These are phyloP conservation scores for Spongiforma sp. DNA, from an alignment of 1,284 basidiomycete genomes.

Conservation along the genomic window DNA sequence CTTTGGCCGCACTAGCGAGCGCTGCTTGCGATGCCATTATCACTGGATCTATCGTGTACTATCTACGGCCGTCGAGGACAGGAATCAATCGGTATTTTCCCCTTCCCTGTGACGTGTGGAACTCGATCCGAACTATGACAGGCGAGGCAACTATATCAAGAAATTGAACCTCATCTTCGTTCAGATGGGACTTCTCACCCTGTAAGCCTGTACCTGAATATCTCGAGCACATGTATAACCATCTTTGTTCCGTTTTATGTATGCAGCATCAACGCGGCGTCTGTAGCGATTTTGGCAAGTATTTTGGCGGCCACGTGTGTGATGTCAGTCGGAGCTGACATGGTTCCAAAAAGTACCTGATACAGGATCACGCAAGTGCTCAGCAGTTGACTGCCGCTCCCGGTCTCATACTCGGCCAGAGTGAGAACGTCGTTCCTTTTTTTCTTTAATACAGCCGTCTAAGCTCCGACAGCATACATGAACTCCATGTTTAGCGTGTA, in stretches of 20 bases:
- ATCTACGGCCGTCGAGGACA: slow-evolving; percentile 21
- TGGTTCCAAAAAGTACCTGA: slow-evolving; percentile 16
- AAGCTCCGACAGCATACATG: slow-evolving; percentile 21
- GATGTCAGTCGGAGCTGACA: not conserved
- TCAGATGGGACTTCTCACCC: slow-evolving; percentile 31
- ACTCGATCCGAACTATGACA: not conserved
- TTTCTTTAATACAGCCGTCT: not conserved
- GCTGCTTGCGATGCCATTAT: slow-evolving; percentile 27
- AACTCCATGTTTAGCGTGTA: slow-evolving; percentile 34
- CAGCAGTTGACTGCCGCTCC: slow-evolving; percentile 14
- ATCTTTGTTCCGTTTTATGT: not conserved
- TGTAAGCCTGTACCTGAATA: slow-evolving; percentile 12
- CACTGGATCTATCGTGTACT: slow-evolving; percentile 27
- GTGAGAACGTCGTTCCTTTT: slow-evolving; percentile 3
- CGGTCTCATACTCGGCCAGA: slow-evolving; percentile 17
- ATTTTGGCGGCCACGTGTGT: not conserved
- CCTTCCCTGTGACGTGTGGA: not conserved
- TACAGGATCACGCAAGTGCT: slow-evolving; percentile 4
- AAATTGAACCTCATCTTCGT: slow-evolving; percentile 25
- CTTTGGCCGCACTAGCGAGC: slow-evolving; percentile 12
- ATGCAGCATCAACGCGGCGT: slow-evolving; percentile 19
- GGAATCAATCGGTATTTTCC: slow-evolving; percentile 19
- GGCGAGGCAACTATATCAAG: slow-evolving; percentile 16
- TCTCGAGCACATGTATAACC: not conserved
- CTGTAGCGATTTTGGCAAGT: slow-evolving; percentile 21